Percentiles rank a stretch among this genome's conserved stretches.
Evolutionary conservation across 257 asterid species (phyloP).

Genomic region (Plantago elongata): DNA sequence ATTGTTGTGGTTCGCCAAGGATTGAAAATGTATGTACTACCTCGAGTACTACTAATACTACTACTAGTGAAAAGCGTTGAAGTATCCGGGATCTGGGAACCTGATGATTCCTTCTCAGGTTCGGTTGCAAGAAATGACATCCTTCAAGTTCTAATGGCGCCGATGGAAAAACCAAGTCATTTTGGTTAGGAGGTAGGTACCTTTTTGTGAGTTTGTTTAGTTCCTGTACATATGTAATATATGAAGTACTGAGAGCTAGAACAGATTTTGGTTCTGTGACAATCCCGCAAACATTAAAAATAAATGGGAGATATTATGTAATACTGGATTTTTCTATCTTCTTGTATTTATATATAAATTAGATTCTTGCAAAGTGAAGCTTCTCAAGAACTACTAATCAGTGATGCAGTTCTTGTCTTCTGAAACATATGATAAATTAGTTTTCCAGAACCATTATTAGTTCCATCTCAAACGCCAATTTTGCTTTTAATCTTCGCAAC

Average conservation of each 20-base stretch:
- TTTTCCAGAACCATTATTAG: no score
- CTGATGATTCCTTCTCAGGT: conserved; percentile 3
- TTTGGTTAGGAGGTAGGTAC: conserved; percentile 15
- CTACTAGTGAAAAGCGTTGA: not conserved
- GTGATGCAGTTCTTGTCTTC: no score
- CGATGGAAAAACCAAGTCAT: conserved; percentile 18
- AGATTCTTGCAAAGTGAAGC: conserved; percentile 2
- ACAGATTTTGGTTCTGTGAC: conserved; percentile 29
- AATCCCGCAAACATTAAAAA: conserved; percentile 26
- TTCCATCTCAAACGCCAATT: not conserved
- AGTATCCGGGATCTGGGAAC: not conserved
- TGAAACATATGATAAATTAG: no score
- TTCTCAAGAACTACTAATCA: no score
- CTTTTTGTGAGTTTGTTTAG: conserved; percentile 13
- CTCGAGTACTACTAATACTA: no score
- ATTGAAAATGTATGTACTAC: not conserved
- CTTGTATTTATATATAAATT: not conserved
- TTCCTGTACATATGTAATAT: conserved; percentile 32
- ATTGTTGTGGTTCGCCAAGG: conserved; percentile 2
- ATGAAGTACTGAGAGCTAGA: conserved; percentile 24
- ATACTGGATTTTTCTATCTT: conserved; percentile 9
- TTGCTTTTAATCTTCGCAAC: not conserved
- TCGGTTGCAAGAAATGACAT: not conserved
- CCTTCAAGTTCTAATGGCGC: conserved; percentile 1
- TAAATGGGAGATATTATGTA: conserved; percentile 32